phyloP scores from a whole-genome alignment of 495 filamentous ascomycete species.

The Talaromyces trachyspermus region DNA sequence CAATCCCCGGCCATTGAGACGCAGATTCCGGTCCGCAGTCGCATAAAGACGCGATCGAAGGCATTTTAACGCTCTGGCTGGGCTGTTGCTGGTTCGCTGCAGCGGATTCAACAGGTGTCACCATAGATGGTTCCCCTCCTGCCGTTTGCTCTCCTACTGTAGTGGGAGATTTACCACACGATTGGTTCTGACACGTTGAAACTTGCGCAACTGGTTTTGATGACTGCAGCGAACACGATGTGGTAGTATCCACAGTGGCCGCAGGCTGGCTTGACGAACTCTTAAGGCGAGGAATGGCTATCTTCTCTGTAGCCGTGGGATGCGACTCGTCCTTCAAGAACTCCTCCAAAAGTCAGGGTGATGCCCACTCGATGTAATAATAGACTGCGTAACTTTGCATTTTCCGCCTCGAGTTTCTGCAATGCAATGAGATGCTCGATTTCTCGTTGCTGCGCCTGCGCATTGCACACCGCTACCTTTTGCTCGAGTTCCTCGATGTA shows the following conservation, averaged over 20 bases:
- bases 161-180: too few relatives aligned
- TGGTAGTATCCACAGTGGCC: neutral
- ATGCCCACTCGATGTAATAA: constrained; percentile 23
- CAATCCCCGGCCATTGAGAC: constrained; percentile 15
- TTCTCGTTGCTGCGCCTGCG: constrained; percentile 26
- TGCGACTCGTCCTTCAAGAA: constrained; percentile 22
- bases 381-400: constrained; percentile 23
- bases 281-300: constrained; percentile 32
- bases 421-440: constrained; percentile 28
- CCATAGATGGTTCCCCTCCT: neutral
- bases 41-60: constrained; percentile 18
- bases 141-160: too few relatives aligned
- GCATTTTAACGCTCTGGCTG: neutral
- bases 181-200: too few relatives aligned
- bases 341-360: constrained; percentile 20
- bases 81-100: neutral
- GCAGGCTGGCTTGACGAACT: neutral
- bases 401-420: constrained; percentile 35
- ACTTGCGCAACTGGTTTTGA: too few relatives aligned
- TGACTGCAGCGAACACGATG: too few relatives aligned
- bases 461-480: constrained; percentile 52
- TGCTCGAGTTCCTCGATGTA: constrained; percentile 65
- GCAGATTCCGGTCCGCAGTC: constrained; percentile 16
- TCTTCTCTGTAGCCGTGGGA: constrained; percentile 19
- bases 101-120: neutral